A percentile compares a stretch with the other conserved stretches of the same genome.
These are phyloP conservation scores for Parasitella parasitica DNA, from an alignment of 371 early-diverging fungal genomes.

Conservation along the genomic window DNA sequence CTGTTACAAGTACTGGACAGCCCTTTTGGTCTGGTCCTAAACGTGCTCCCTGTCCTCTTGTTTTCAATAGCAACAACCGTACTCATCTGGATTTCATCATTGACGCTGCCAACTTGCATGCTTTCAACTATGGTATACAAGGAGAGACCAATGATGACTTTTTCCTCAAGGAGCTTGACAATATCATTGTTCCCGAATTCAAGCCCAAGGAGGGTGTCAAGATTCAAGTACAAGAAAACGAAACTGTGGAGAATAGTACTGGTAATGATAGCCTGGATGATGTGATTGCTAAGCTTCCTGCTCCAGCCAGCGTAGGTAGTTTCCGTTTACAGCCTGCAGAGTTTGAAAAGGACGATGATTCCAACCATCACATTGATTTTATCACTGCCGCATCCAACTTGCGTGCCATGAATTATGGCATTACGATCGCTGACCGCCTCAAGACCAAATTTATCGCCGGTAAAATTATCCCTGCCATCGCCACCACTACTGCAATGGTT, in stretches of 20 bases:
- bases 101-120: conserved; percentile 92
- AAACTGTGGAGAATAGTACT: conserved; percentile 43
- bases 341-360: conserved; percentile 99
- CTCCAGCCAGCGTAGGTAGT: conserved; percentile 71
- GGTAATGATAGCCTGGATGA: conserved; percentile 66
- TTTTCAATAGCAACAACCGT: conserved; percentile 76
- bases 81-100: conserved; percentile 93
- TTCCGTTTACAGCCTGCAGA: conserved; percentile 84
- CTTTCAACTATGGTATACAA: conserved; percentile 92
- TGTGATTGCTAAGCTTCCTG: conserved; percentile 69
- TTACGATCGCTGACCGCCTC: conserved; percentile 90
- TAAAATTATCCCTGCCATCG: conserved; percentile 99
- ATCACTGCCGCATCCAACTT: conserved; percentile 98
- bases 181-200: conserved; percentile 84
- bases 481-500: conserved; percentile 99
- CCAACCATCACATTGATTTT: conserved; percentile 99
- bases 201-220: conserved; percentile 91
- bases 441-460: conserved; percentile 99
- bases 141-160: conserved; percentile 70
- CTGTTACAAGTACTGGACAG: conserved; percentile 91
- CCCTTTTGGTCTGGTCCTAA: conserved; percentile 99
- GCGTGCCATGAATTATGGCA: conserved; percentile 97
- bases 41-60: conserved; percentile 88
- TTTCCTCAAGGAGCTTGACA: conserved; percentile 66
- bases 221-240: conserved; percentile 95